phyloP scores from a whole-genome alignment of 768 basidiomycete species.

The Myochromella boudieri region DNA sequence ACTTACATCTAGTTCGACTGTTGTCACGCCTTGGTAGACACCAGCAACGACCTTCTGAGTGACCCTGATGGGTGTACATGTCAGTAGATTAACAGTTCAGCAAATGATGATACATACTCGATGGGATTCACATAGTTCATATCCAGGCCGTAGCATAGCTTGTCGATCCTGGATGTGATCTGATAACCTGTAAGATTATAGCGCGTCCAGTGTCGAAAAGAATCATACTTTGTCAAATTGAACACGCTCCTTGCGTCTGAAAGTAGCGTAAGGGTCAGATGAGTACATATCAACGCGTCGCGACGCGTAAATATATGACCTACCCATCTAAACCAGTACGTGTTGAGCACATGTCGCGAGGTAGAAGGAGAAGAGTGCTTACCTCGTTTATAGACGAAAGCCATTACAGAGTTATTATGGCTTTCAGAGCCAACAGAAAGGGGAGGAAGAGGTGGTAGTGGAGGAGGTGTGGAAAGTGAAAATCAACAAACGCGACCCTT shows the following conservation, averaged over 20 bases:
- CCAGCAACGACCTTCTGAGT: conserved; percentile 92
- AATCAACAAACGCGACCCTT: conserved; percentile 28
- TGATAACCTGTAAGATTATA: conserved; percentile 28
- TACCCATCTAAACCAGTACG: conserved; percentile 43
- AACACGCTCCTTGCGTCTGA: conserved; percentile 85
- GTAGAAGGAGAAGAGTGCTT: conserved; percentile 12
- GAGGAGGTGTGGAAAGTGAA: conserved; percentile 21
- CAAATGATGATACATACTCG: conserved; percentile 52
- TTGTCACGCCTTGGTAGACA: conserved; percentile 95
- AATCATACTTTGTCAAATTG: conserved; percentile 84
- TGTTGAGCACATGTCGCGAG: not conserved
- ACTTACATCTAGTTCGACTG: conserved; percentile 93
- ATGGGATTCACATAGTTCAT: conserved; percentile 89
- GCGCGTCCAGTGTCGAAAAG: conserved; percentile 12
- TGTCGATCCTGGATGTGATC: conserved; percentile 86
- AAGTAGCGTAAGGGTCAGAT: conserved; percentile 17
- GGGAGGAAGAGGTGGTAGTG: conserved; percentile 19
- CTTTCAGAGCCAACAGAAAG: conserved; percentile 2
- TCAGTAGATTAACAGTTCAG: not conserved
- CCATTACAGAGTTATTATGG: conserved; percentile 23
- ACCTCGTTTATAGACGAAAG: conserved; percentile 43
- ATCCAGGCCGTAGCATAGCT: conserved; percentile 96
- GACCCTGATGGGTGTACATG: conserved; percentile 47
- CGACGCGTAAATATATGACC: conserved; percentile 33
- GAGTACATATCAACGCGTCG: conserved; percentile 29